A percentile compares a stretch with the other conserved stretches of the same genome.
Evolutionary conservation across 768 basidiomycete genomes (phyloP).

Genomic region (Hygrophoropsis aurantiaca): DNA sequence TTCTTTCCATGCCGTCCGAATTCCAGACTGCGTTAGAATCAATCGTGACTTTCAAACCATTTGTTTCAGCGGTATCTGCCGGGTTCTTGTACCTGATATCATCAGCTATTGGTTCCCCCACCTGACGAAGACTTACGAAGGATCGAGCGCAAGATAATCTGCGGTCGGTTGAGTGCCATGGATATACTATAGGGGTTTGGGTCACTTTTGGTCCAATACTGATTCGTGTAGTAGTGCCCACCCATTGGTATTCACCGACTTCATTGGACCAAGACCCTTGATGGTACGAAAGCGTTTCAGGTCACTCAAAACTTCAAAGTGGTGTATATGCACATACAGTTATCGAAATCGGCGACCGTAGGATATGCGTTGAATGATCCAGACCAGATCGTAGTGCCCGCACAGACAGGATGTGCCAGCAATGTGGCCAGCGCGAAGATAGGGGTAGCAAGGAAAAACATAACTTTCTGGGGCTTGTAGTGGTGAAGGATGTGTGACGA

Average conservation of each 20-base stretch:
- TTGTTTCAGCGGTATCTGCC: conserved; percentile 46
- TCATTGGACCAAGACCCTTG: conserved; percentile 57
- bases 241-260: conserved; percentile 61
- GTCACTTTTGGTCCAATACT: too few relatives aligned
- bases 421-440: conserved; percentile 10
- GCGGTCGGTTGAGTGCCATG: conserved; percentile 54
- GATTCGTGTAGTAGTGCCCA: conserved; percentile 22
- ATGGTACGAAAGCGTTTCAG: background rate
- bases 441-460: conserved; percentile 26
- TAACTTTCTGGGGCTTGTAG: conserved; percentile 9
- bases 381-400: conserved; percentile 54
- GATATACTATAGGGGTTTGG: too few relatives aligned
- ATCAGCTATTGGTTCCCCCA: background rate
- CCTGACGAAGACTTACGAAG: conserved; percentile 17
- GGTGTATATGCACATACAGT: conserved; percentile 35
- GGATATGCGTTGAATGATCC: conserved; percentile 52
- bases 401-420: conserved; percentile 29
- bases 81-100: conserved; percentile 54
- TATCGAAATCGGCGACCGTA: conserved; percentile 49
- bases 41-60: conserved; percentile 55
- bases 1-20: conserved; percentile 43
- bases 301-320: conserved; percentile 4
- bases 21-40: conserved; percentile 57
- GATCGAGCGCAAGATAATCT: conserved; percentile 48
- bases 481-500: too few relatives aligned